These are phyloP conservation scores for Penicillium sclerotiorum DNA, from an alignment of 2,329 filamentous ascomycete species.

Conservation along the genomic window DNA sequence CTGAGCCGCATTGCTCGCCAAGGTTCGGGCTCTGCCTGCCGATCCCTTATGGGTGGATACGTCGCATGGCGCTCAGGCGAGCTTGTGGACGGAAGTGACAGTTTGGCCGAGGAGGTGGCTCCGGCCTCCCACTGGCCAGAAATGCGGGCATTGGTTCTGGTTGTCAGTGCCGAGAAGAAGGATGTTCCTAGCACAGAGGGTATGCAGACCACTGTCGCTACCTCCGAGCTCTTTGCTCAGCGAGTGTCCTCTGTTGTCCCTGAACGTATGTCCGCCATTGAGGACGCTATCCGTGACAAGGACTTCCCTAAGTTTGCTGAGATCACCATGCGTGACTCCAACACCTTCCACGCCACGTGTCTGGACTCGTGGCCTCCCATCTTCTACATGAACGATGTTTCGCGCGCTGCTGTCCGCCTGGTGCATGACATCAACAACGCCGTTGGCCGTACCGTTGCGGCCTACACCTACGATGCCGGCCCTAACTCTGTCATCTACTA, in stretches of 20 bases:
- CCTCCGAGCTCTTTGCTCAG: constrained; percentile 81
- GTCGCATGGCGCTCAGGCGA: constrained; percentile 89
- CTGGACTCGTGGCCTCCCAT: constrained; percentile 96
- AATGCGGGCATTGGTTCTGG: constrained; percentile 90
- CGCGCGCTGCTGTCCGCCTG: constrained; percentile 79
- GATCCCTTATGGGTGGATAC: constrained; percentile 91
- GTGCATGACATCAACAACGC: constrained; percentile 86
- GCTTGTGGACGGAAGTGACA: constrained; percentile 78
- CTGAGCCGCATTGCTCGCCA: constrained; percentile 88
- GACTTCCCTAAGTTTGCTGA: constrained; percentile 88
- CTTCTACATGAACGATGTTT: constrained; percentile 97
- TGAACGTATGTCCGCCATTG: constrained; percentile 79
- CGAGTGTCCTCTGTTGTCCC: constrained; percentile 78
- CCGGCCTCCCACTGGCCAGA: constrained; percentile 89
- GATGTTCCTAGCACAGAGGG: constrained; percentile 88
- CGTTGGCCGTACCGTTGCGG: constrained; percentile 78
- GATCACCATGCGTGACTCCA: constrained; percentile 94
- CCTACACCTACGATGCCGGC: constrained; percentile 96
- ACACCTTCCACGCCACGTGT: constrained; percentile 94
- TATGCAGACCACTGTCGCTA: constrained; percentile 96
- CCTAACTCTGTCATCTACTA: constrained; percentile 98
- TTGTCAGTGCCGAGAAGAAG: constrained; percentile 93
- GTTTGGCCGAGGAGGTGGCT: constrained; percentile 83
- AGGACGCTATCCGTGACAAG: constrained; percentile 72
- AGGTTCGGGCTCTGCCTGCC: constrained; percentile 91